Percentiles rank a stretch among this genome's conserved stretches.
These are phyloP conservation scores for Lasiodiplodia theobromae DNA, from an alignment of 2,329 filamentous ascomycete species.

Conservation along the genomic window DNA sequence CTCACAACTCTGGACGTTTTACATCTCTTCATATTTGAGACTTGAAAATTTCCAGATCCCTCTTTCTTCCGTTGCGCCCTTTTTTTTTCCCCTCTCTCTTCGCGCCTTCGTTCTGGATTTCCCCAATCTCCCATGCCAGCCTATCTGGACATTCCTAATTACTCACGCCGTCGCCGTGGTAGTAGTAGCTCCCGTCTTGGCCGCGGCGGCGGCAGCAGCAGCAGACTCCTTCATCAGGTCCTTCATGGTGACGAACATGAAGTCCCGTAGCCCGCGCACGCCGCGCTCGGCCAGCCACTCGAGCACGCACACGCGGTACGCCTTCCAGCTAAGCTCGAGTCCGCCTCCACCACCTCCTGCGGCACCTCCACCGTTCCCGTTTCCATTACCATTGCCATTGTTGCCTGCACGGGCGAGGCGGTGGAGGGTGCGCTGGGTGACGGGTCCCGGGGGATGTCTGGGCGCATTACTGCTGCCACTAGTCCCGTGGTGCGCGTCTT, in stretches of 20 bases:
- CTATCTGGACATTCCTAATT: too few relatives aligned
- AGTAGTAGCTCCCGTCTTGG: too few relatives aligned
- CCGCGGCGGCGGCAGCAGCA: neutral
- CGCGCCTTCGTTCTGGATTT: too few relatives aligned
- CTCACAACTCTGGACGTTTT: too few relatives aligned
- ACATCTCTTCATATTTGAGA: too few relatives aligned
- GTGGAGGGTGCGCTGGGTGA: slow-evolving; percentile 50
- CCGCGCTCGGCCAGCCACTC: slow-evolving; percentile 70
- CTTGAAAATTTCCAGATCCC: too few relatives aligned
- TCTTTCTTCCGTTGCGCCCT: too few relatives aligned
- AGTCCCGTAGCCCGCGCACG: slow-evolving; percentile 68
- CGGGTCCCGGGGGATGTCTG: slow-evolving; percentile 31
- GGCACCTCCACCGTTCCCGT: neutral
- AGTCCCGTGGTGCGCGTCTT: slow-evolving; percentile 49
- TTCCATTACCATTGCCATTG: neutral
- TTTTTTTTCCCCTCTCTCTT: too few relatives aligned
- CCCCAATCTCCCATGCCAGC: too few relatives aligned
- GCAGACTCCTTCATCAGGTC: slow-evolving; percentile 27
- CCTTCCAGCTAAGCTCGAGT: slow-evolving; percentile 64
- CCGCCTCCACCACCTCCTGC: slow-evolving; percentile 44
- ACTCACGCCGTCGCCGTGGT: neutral
- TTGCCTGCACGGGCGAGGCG: slow-evolving; percentile 57
- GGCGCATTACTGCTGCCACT: neutral
- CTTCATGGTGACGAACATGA: slow-evolving; percentile 83
- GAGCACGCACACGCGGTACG: slow-evolving; percentile 77